Evolutionary conservation across 1,139 yeast genomes (phyloP).

Genomic region (Kodamaea derodonti): DNA sequence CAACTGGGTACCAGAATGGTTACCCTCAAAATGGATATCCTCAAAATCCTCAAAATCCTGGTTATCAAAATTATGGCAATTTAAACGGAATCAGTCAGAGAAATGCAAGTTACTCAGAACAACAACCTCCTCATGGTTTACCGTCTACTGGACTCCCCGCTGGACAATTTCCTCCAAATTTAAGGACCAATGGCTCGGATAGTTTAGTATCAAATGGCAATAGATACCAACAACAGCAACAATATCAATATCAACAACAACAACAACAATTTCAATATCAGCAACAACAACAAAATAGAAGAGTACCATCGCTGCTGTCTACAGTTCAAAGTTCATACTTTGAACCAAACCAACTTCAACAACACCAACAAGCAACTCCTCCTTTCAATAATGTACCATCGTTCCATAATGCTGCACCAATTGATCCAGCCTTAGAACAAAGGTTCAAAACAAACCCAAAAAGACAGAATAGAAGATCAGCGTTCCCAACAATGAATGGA

Average conservation of each 20-base stretch:
- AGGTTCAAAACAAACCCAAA: constrained; percentile 26
- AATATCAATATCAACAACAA: constrained; percentile 6
- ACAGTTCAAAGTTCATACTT: constrained; percentile 14
- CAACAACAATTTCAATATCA: constrained; percentile 7
- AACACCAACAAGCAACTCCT: constrained; percentile 2
- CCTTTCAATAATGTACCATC: constrained; percentile 7
- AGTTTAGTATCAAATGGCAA: constrained; percentile 14
- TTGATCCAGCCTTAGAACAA: constrained; percentile 26
- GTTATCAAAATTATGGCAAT: background rate
- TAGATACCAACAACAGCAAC: constrained; percentile 14
- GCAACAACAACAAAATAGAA: constrained; percentile 6
- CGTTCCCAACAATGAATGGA: constrained; percentile 30
- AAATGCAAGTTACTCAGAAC: constrained; percentile 19
- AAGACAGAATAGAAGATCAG: constrained; percentile 35
- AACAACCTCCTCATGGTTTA: constrained; percentile 35
- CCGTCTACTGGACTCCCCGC: constrained; percentile 33
- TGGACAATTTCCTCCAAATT: constrained; percentile 26
- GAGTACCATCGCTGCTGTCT: constrained; percentile 14
- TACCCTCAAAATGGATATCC: background rate
- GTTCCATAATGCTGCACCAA: constrained; percentile 22
- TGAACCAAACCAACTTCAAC: constrained; percentile 8
- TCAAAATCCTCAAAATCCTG: background rate
- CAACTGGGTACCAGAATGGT: background rate
- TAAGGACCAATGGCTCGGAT: constrained; percentile 11
- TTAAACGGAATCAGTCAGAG: background rate